Evolutionary conservation across 2,329 filamentous ascomycete species (phyloP).

Genomic region (Exophiala lecanii-corni): DNA sequence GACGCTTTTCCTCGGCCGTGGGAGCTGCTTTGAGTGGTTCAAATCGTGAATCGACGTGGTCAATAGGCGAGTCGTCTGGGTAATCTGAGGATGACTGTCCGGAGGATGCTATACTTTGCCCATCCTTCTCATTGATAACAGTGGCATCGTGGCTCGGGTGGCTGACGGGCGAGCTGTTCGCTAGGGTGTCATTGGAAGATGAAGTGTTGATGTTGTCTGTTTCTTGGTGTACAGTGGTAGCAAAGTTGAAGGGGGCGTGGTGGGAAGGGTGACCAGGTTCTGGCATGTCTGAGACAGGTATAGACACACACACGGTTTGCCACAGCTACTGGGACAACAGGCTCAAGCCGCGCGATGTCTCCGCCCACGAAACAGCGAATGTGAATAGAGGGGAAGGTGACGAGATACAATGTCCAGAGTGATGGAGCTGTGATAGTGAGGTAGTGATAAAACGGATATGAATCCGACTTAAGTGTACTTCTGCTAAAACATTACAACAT

Average conservation of each 20-base stretch:
- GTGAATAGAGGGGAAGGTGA: neutral
- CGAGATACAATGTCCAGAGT: neutral
- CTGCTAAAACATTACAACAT: too few species aligned
- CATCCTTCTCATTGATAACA: neutral
- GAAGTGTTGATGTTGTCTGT: neutral
- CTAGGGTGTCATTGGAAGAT: neutral
- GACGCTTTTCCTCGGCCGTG: constrained; percentile 11
- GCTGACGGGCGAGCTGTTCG: neutral
- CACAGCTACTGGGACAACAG: too few species aligned
- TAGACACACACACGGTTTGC: too few species aligned
- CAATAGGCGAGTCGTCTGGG: constrained; percentile 4
- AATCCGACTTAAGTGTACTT: too few species aligned
- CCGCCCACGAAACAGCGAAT: neutral
- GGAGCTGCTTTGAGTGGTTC: constrained; percentile 12
- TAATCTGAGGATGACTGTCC: constrained; percentile 4
- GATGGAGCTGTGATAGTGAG: neutral
- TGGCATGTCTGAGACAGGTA: neutral
- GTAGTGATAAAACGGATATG: neutral
- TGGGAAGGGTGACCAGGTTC: neutral
- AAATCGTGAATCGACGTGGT: constrained; percentile 7
- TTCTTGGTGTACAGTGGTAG: neutral
- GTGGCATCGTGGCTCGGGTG: neutral
- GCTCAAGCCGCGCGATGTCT: neutral
- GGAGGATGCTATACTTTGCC: constrained; percentile 1
- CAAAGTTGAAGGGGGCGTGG: neutral